Evolutionary conservation across 768 basidiomycete genomes (phyloP).

Genomic region (Mycena crocata): DNA sequence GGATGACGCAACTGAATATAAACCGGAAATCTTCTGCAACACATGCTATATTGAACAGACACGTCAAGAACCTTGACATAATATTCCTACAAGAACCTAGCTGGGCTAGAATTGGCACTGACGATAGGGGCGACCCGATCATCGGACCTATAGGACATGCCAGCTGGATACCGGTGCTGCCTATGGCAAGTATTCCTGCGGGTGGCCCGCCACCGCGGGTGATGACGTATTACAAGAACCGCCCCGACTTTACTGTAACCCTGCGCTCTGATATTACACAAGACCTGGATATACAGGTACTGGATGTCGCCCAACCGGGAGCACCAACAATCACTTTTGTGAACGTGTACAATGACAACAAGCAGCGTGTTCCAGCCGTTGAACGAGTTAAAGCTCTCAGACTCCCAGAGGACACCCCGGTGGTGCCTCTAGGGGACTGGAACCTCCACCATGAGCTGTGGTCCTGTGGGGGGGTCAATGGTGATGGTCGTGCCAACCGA

Average conservation of each 20-base stretch:
- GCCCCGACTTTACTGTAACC: constrained; percentile 36
- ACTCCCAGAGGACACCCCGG: neutral
- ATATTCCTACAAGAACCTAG: constrained; percentile 41
- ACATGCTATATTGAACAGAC: neutral
- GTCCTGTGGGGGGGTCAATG: neutral
- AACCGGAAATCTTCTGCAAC: neutral
- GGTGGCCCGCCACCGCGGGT: constrained; percentile 2
- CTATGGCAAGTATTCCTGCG: neutral
- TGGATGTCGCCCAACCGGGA: constrained; percentile 35
- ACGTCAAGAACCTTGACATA: constrained; percentile 34
- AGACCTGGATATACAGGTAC: constrained; percentile 38
- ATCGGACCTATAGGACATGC: constrained; percentile 13
- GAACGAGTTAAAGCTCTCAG: neutral
- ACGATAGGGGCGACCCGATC: constrained; percentile 10
- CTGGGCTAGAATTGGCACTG: constrained; percentile 35
- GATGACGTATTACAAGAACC: constrained; percentile 32
- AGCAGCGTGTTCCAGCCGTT: neutral
- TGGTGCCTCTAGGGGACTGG: neutral
- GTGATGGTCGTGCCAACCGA: neutral
- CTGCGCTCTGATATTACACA: constrained; percentile 38
- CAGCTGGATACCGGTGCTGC: constrained; percentile 28
- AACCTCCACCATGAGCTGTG: constrained; percentile 19
- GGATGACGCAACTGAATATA: constrained; percentile 9
- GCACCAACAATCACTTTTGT: constrained; percentile 32
- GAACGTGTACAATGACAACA: constrained; percentile 42